Evolutionary conservation across 306 rosid species (phyloP).

Genomic region (Canavalia ensiformis): DNA sequence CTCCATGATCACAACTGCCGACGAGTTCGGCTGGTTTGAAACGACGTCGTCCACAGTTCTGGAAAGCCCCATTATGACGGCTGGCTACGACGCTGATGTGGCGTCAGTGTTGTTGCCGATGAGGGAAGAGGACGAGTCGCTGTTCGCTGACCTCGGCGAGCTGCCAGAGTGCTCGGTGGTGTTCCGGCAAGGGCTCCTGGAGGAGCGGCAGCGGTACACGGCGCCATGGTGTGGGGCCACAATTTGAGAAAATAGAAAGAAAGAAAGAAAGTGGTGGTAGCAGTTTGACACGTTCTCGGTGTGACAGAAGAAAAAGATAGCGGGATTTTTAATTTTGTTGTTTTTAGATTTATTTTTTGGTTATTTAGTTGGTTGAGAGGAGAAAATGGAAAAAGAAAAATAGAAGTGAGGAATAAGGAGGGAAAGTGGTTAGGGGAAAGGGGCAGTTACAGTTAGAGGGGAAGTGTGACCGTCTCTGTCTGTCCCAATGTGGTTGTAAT

Average conservation of each 20-base stretch:
- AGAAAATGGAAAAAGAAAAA: background rate
- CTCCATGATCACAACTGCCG: conserved; percentile 46
- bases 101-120: conserved; percentile 70
- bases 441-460: background rate
- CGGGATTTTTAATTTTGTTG: background rate
- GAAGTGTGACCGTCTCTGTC: background rate
- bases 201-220: conserved; percentile 48
- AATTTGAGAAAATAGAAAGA: conserved; percentile 36
- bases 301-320: conserved; percentile 44
- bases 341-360: background rate
- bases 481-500: conserved; percentile 45
- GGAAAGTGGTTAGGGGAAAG: background rate
- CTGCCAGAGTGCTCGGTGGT: conserved; percentile 86
- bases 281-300: conserved; percentile 57
- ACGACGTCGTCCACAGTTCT: conserved; percentile 66
- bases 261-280: background rate
- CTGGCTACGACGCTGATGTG: conserved; percentile 52
- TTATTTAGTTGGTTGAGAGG: background rate
- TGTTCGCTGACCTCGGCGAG: conserved; percentile 93
- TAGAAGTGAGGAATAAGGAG: background rate
- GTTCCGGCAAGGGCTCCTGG: conserved; percentile 52
- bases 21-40: conserved; percentile 77
- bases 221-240: conserved; percentile 72
- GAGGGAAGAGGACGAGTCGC: conserved; percentile 88
- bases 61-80: conserved; percentile 67